Evolutionary conservation across 106 monocot genomes (phyloP), one percentile per base, ranked within the genome.

Genomic region (Vanilla planifolia): DNA sequence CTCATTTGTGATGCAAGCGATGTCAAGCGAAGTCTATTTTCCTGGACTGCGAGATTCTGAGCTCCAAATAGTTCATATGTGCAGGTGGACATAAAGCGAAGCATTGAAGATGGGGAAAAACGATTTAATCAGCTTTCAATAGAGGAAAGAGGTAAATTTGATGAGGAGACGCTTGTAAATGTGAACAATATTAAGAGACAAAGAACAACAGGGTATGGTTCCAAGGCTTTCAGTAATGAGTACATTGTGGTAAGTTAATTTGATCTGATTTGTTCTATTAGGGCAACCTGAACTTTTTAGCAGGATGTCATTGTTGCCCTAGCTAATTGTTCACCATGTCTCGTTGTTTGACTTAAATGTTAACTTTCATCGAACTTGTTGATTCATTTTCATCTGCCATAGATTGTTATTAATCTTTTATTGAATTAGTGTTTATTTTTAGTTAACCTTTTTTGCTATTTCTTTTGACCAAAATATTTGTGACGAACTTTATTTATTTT

Each of bases 141-240:
- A 55, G 95, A 95, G 55, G 95, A 95, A 61, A 63, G 89, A 46
- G 95, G 95, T 33, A 95, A 95, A 67, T 90, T 95, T 86, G 95
- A 95, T 74, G 95, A 95, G 73, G 95, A 95, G 70, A 95, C 95
- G 50, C 80, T 95, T 51, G 86, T 95, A 19, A 95, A 95, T 86
- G 86, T 95, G 56, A 95, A 95, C 71, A 95, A 59, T 40, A 84
- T 95, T 61, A 95, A 83, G 80, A 85, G 71, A 66, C 86, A 76
- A 21, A 95, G 79, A 62, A 53, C 70, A 44, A 30, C 70, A 44
- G 74, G 71, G 55, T 71, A 69, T 55, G 71, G 83, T 73, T 78
- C 77, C 19, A 84, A 50, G 45, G 63, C 59, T 55, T 86, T 86
- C 68, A 89, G 70, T 74, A 95, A 90, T 64, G 95, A 90, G 48